Percentiles rank a stretch among this genome's conserved stretches.
phyloP scores from a whole-genome alignment of 1,284 basidiomycete species.

The Cryptococcus sp. region DNA sequence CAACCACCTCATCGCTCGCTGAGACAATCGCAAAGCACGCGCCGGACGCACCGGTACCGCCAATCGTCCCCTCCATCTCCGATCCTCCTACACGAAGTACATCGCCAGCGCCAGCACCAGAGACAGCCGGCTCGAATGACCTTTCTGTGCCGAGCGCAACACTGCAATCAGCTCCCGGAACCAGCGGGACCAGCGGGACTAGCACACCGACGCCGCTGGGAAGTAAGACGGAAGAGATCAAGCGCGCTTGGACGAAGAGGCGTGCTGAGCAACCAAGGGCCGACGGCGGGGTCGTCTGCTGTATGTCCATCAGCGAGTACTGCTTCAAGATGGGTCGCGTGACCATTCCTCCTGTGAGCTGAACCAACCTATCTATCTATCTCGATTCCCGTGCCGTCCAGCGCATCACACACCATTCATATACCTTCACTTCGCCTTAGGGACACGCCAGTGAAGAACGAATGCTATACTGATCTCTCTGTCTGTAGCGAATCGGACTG shows the following conservation, averaged over 20 bases:
- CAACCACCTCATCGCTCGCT: slow-evolving; percentile 1
- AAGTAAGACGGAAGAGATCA: slow-evolving; percentile 22
- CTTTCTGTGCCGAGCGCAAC: slow-evolving; percentile 3
- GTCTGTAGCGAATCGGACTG: slow-evolving; percentile 34
- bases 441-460: background rate
- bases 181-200: slow-evolving; percentile 16
- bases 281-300: slow-evolving; percentile 62
- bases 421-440: no score
- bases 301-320: slow-evolving; percentile 66
- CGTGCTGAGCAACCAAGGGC: slow-evolving; percentile 29
- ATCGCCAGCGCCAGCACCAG: slow-evolving; percentile 15
- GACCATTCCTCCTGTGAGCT: slow-evolving; percentile 65
- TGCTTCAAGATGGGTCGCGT: slow-evolving; percentile 76
- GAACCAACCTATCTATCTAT: background rate
- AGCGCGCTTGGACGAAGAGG: slow-evolving; percentile 19
- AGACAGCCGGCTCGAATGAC: no score
- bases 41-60: background rate
- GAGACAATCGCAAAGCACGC: background rate
- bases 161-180: slow-evolving; percentile 9
- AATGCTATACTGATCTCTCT: background rate
- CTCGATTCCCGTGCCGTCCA: background rate
- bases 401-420: background rate
- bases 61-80: slow-evolving; percentile 27
- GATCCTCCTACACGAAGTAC: slow-evolving; percentile 39
- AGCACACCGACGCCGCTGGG: slow-evolving; percentile 7